Evolutionary conservation across 2,329 filamentous ascomycete genomes (phyloP), one percentile per base, ranked within the genome.

Genomic region (Penicillium sp.): DNA sequence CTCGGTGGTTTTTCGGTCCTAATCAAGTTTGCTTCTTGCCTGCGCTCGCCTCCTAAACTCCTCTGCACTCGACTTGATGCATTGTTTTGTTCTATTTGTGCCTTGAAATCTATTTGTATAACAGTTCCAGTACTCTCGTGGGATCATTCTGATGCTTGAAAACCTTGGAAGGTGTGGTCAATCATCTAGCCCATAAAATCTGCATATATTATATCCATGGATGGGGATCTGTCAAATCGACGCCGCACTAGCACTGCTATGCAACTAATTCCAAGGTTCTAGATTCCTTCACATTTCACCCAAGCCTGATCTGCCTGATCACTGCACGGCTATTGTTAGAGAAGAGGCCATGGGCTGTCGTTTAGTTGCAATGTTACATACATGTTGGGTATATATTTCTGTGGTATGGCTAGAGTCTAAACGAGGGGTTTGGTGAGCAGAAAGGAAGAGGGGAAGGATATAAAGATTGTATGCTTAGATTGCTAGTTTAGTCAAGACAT

Each of bases 181-280:
- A 6, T 42, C 4, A 22, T 42, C 10, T 22, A 14, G 19, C n/a
- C 19, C 11, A 21, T 42, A 19, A 11, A 13, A 29, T 27, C 5
- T 33, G 14, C 31, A 33, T 33, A 33, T 33, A 33, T 14, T 13
- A 33, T 6, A 6, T n/a, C n/a, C n/a, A n/a, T n/a, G n/a, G n/a
- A n/a, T 4, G 31, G 16, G 31, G 31, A 33, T 11, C 29, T 33
- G 31, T 16, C 31, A 33, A 59, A 56, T 54, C 51, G 59, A 62
- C 53, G 56, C 61, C 43, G 57, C 13, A 60, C 48, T 26, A 26
- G 24, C 24, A 26, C 24, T 8, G 24, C 24, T 26, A 26, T 26
- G 60, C 13, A 59, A 50, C 31, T 2, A 33, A 3, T 6, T 14
- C n/a, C n/a, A n/a, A n/a, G n/a, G n/a, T n/a, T n/a, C 5, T 1